Percentiles rank a stretch among this genome's conserved stretches.
phyloP scores from a whole-genome alignment of 2,329 filamentous ascomycete species.

The Exophiala aquamarina region DNA sequence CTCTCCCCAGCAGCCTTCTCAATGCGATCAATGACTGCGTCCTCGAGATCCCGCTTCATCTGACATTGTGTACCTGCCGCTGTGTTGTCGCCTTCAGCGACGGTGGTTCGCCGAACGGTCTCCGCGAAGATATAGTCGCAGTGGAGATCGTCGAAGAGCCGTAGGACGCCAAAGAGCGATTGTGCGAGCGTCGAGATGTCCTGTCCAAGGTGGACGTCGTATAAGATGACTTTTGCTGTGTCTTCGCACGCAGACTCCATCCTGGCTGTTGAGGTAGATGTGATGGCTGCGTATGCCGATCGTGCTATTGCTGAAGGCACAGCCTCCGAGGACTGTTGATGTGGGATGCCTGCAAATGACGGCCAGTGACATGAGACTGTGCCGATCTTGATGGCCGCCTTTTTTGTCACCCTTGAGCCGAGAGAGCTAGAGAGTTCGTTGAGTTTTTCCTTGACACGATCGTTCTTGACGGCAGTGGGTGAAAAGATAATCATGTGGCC shows the following conservation, averaged over 20 bases:
- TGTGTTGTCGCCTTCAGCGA: not conserved
- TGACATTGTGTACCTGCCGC: not conserved
- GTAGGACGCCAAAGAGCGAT: constrained; percentile 81
- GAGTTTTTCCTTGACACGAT: constrained; percentile 13
- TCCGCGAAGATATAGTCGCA: constrained; percentile 89
- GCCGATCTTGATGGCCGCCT: constrained; percentile 36
- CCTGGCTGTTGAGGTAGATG: constrained; percentile 11
- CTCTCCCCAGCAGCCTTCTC: constrained; percentile 3
- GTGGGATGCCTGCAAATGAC: constrained; percentile 26
- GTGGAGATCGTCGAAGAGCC: constrained; percentile 76
- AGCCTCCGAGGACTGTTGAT: not conserved
- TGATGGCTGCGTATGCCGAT: constrained; percentile 8
- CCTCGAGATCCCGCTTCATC: not conserved
- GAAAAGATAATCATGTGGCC: constrained; percentile 78
- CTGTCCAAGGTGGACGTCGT: constrained; percentile 72
- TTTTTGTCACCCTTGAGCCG: constrained; percentile 32
- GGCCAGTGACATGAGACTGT: constrained; percentile 30
- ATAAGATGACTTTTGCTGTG: constrained; percentile 37
- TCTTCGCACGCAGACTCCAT: constrained; percentile 27
- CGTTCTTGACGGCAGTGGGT: constrained; percentile 30
- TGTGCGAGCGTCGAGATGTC: constrained; percentile 75
- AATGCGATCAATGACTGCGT: constrained; percentile 4
- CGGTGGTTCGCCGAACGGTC: constrained; percentile 58
- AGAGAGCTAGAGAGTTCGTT: constrained; percentile 25
- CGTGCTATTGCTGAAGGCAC: not conserved